Evolutionary conservation across 495 filamentous ascomycete species (phyloP).

Genomic region (Aspergillus nidulans): DNA sequence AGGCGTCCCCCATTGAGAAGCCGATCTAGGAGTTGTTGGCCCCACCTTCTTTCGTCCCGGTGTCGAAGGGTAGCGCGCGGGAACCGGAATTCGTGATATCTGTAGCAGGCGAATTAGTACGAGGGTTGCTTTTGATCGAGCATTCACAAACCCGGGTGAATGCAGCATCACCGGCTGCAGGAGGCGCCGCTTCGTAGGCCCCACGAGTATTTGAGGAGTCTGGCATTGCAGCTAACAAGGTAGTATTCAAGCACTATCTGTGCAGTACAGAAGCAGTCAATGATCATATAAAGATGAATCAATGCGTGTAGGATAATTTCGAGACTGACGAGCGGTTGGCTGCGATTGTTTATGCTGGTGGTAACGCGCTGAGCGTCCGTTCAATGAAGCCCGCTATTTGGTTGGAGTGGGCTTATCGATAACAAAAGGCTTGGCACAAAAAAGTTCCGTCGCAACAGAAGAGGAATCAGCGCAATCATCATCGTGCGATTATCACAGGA

Average conservation of each 20-base stretch:
- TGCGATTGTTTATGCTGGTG: neutral
- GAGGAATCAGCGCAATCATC: neutral
- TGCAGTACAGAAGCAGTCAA: neutral
- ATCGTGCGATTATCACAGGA: neutral
- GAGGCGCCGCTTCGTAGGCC: slow-evolving; percentile 8
- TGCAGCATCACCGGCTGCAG: slow-evolving; percentile 31
- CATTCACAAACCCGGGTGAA: slow-evolving; percentile 27
- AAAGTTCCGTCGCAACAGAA: neutral
- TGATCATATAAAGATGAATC: neutral
- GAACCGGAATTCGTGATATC: slow-evolving; percentile 36
- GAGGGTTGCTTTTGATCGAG: neutral
- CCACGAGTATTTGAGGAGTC: slow-evolving; percentile 35
- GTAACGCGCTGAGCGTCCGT: neutral
- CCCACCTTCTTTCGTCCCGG: slow-evolving; percentile 30
- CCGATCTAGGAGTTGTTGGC: slow-evolving; percentile 32
- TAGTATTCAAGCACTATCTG: neutral
- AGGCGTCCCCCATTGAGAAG: slow-evolving; percentile 32
- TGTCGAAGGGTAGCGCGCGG: slow-evolving; percentile 34
- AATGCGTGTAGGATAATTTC: neutral
- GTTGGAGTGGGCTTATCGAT: slow-evolving; percentile 28
- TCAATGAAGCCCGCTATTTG: slow-evolving; percentile 11
- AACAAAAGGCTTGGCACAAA: slow-evolving; percentile 33
- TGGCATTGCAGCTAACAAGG: slow-evolving; percentile 23
- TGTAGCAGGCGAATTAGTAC: slow-evolving; percentile 12
- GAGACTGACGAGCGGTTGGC: slow-evolving; percentile 2